Percentiles rank a stretch among this genome's conserved stretches.
Evolutionary conservation across 331 rosid genomes (phyloP).

Genomic region (Quercus lobata): DNA sequence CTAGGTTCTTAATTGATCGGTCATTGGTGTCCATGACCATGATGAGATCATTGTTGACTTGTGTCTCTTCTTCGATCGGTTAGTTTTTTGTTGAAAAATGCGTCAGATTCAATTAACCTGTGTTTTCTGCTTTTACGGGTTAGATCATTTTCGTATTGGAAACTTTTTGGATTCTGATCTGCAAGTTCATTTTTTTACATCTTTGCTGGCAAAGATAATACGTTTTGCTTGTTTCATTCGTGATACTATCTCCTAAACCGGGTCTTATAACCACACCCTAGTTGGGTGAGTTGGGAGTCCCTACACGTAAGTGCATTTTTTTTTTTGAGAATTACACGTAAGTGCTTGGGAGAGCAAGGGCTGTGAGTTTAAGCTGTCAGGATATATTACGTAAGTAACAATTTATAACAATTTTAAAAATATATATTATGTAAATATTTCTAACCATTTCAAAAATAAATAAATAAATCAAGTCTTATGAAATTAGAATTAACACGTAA

Average conservation of each 20-base stretch:
- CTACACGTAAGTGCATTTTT: no score
- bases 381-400: no score
- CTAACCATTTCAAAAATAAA: no score
- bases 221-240: background rate
- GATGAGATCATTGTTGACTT: background rate
- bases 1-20: background rate
- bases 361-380: no score
- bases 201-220: background rate
- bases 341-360: no score
- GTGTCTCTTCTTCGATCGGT: background rate
- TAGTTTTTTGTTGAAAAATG: background rate
- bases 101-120: background rate
- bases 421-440: no score
- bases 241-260: background rate
- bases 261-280: no score
- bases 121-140: background rate
- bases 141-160: background rate
- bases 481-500: no score
- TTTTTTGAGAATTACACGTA: no score
- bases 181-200: background rate
- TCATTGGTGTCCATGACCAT: background rate
- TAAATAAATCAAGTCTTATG: background rate
- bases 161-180: background rate
- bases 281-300: no score
- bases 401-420: no score